phyloP scores from a whole-genome alignment of 768 basidiomycete species.

The Pleurotus giganteus region DNA sequence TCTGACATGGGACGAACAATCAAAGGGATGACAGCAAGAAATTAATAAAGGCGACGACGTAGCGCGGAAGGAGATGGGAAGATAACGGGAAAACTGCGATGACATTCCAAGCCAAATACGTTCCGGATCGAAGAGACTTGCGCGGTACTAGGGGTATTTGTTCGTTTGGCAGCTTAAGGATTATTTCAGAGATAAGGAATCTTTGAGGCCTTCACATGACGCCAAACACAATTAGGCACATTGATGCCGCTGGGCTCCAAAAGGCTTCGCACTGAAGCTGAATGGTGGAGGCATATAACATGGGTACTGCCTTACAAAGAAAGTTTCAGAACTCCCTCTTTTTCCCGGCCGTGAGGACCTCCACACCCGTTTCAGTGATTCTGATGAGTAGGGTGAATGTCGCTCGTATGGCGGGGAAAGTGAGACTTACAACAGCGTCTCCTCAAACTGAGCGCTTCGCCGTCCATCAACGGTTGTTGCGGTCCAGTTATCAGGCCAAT shows the following conservation, averaged over 20 bases:
- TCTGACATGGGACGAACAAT: constrained; percentile 10
- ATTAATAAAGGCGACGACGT: constrained; percentile 6
- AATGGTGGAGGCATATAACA: too few relatives aligned
- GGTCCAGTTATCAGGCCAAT: constrained; percentile 97
- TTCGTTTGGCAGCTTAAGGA: background rate
- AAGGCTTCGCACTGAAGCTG: background rate
- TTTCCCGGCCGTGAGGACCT: constrained; percentile 71
- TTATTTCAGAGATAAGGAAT: constrained; percentile 9
- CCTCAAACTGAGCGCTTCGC: constrained; percentile 94
- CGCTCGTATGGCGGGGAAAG: constrained; percentile 1
- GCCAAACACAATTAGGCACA: constrained; percentile 1
- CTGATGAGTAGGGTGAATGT: constrained; percentile 35
- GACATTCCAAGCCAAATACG: background rate
- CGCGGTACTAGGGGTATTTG: background rate
- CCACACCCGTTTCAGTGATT: constrained; percentile 88
- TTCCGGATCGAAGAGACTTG: background rate
- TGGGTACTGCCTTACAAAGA: background rate
- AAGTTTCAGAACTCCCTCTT: constrained; percentile 4
- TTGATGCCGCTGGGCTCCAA: constrained; percentile 3
- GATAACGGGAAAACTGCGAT: constrained; percentile 10
- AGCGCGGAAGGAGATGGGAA: constrained; percentile 9
- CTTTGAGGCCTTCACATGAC: constrained; percentile 6
- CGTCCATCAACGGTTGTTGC: constrained; percentile 91
- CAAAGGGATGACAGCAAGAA: background rate
- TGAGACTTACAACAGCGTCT: constrained; percentile 82